Evolutionary conservation across 139 green algal genomes (phyloP).

Genomic region (Volvox reticuliferus): DNA sequence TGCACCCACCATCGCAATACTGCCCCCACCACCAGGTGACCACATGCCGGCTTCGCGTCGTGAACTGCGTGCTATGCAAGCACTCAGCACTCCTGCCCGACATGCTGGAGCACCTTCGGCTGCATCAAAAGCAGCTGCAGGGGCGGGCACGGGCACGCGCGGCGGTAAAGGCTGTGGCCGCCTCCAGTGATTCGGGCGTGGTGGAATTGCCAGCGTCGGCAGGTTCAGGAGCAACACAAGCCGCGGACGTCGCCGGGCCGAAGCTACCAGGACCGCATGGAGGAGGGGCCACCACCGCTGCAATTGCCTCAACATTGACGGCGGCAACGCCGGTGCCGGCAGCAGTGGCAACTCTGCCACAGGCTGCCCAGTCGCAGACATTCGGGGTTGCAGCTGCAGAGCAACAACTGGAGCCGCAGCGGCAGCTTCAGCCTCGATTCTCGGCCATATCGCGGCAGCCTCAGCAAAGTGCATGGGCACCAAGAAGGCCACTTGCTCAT

Average conservation of each 20-base stretch:
- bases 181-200: not conserved
- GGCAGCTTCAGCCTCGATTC: not conserved
- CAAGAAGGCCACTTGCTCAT: not conserved
- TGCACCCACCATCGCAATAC: not conserved
- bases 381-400: not conserved
- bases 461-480: not conserved
- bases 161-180: not conserved
- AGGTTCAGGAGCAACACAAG: not conserved
- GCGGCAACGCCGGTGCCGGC: not conserved
- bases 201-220: not conserved
- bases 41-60: conserved; percentile 39
- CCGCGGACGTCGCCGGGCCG: not conserved
- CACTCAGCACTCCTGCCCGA: conserved; percentile 38
- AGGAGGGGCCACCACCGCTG: no score
- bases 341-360: not conserved
- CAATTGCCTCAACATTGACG: not conserved
- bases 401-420: not conserved
- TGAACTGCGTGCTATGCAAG: conserved; percentile 48
- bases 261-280: no score
- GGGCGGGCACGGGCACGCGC: not conserved
- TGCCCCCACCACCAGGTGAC: not conserved
- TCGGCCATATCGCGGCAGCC: not conserved
- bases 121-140: conserved; percentile 28
- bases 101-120: conserved; percentile 47
- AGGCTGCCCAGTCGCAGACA: not conserved